These are phyloP conservation scores for Trametes gibbosa DNA, from an alignment of 768 basidiomycete species.

Conservation along the genomic window DNA sequence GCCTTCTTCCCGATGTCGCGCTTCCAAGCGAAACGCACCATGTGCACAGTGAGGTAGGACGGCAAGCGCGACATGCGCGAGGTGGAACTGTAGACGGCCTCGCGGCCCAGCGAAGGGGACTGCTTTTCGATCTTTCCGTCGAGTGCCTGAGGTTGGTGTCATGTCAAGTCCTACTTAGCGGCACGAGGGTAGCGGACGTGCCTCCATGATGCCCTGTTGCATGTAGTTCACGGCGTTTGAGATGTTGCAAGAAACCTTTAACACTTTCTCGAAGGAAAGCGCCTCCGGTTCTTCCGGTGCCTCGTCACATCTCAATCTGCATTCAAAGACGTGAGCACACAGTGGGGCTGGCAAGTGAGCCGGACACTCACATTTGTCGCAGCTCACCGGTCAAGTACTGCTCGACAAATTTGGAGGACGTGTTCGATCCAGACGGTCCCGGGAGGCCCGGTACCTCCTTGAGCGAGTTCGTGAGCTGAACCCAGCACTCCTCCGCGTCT, in stretches of 20 bases:
- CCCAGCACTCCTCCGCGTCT: conserved; percentile 93
- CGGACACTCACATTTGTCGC: conserved; percentile 54
- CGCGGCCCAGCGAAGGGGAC: conserved; percentile 74
- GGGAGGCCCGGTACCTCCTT: conserved; percentile 58
- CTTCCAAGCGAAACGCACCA: conserved; percentile 97
- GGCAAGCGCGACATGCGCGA: conserved; percentile 85
- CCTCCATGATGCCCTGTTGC: conserved; percentile 80
- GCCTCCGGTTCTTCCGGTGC: conserved; percentile 74
- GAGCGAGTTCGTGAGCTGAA: conserved; percentile 67
- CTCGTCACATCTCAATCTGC: conserved; percentile 78
- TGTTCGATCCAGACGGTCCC: conserved; percentile 28
- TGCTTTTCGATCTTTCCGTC: conserved; percentile 84
- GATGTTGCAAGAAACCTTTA: conserved; percentile 95
- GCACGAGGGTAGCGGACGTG: conserved; percentile 32
- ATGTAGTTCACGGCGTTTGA: conserved; percentile 83
- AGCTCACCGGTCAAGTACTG: conserved; percentile 81
- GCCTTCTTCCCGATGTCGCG: conserved; percentile 88
- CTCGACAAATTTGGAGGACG: conserved; percentile 63
- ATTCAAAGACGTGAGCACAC: not conserved
- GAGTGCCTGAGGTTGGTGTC: conserved; percentile 58
- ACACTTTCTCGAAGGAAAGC: conserved; percentile 62
- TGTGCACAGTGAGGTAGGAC: conserved; percentile 81
- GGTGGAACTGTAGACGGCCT: conserved; percentile 78
- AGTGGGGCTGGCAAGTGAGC: too few species aligned
- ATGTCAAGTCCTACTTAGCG: not conserved